These are phyloP conservation scores for Pichia scutulata DNA, from an alignment of 805 yeast genomes.

Conservation along the genomic window DNA sequence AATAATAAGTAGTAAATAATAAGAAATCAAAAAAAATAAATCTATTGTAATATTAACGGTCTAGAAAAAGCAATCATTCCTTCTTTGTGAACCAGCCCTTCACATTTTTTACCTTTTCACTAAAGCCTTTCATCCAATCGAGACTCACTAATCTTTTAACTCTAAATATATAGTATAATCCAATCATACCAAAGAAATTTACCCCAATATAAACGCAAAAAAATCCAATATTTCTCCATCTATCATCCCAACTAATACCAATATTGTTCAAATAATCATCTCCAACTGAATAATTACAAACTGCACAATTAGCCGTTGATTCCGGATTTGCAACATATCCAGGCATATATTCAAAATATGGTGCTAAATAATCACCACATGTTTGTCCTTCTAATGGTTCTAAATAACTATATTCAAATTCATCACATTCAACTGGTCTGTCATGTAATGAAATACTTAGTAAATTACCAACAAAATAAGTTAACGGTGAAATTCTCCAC, in stretches of 20 bases:
- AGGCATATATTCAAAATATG: conserved; percentile 29
- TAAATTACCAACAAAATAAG: conserved; percentile 54
- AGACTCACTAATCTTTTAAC: conserved; percentile 13
- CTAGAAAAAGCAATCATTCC: too few relatives aligned
- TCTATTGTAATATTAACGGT: too few relatives aligned
- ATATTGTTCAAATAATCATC: conserved; percentile 40
- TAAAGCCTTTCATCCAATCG: background rate
- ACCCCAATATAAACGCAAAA: conserved; percentile 48
- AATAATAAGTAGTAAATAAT: too few relatives aligned
- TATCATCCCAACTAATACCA: conserved; percentile 35
- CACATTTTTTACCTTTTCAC: background rate
- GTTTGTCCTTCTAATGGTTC: conserved; percentile 55
- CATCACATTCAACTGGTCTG: conserved; percentile 41
- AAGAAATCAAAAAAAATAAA: too few relatives aligned
- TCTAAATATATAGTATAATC: conserved; percentile 29
- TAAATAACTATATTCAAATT: conserved; percentile 41
- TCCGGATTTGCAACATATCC: conserved; percentile 56
- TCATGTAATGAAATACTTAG: conserved; percentile 44
- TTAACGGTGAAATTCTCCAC: conserved; percentile 67
- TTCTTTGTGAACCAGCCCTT: background rate
- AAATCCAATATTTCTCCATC: conserved; percentile 67
- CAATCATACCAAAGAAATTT: conserved; percentile 37
- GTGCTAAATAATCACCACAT: conserved; percentile 48
- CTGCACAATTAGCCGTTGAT: conserved; percentile 41
- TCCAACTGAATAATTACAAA: conserved; percentile 39